These are phyloP conservation scores for Candida krabiensis DNA, from an alignment of 805 yeast genomes.

Conservation along the genomic window DNA sequence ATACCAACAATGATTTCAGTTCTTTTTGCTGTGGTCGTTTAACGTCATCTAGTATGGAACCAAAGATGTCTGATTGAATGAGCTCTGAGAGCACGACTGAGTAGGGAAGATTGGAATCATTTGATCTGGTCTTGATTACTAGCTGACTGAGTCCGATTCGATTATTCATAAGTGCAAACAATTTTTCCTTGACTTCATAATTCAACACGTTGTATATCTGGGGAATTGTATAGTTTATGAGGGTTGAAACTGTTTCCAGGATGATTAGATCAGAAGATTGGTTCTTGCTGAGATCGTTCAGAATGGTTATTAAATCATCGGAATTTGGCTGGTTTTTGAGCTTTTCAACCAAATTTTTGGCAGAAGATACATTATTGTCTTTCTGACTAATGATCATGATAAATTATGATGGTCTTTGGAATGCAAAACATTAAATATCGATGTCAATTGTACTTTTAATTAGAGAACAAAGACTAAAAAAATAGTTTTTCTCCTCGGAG, in stretches of 20 bases:
- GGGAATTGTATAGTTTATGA: slow-evolving; percentile 20
- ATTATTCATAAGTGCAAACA: slow-evolving; percentile 14
- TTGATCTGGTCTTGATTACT: slow-evolving; percentile 9
- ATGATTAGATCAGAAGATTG: slow-evolving; percentile 6
- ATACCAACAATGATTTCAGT: slow-evolving; percentile 14
- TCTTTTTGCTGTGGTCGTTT: slow-evolving; percentile 8
- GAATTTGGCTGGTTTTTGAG: slow-evolving; percentile 3
- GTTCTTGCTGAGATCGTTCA: background rate
- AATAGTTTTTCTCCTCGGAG: too few relatives aligned
- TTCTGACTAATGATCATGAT: too few relatives aligned
- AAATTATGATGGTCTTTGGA: too few relatives aligned
- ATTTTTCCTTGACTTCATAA: background rate
- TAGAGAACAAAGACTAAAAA: too few relatives aligned
- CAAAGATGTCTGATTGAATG: slow-evolving; percentile 6
- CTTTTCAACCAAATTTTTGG: background rate
- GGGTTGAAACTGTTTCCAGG: slow-evolving; percentile 13
- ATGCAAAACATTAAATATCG: too few relatives aligned
- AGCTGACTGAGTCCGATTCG: slow-evolving; percentile 27
- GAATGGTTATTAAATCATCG: background rate
- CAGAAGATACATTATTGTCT: too few relatives aligned
- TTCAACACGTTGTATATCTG: slow-evolving; percentile 21
- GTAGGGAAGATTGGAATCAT: background rate
- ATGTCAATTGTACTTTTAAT: too few relatives aligned
- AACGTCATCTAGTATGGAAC: background rate
- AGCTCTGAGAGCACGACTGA: slow-evolving; percentile 12